Base-by-base conservation (phyloP, 495 filamentous ascomycete genomes). In the Xylaria intraflava region DNA sequence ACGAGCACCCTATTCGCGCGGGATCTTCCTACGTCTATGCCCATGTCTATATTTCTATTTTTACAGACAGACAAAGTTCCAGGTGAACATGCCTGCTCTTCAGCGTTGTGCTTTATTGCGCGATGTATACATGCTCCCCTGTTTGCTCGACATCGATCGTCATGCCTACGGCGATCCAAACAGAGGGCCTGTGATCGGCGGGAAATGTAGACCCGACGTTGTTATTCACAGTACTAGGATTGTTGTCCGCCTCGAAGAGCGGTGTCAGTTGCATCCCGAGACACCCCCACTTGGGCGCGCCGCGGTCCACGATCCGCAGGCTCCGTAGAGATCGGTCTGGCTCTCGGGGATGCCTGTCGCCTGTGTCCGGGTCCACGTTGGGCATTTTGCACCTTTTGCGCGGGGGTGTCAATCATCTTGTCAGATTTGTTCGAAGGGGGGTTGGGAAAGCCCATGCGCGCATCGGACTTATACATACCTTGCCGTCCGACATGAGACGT, bases 241-340 rank as follows among this genome's bases (percentile, higher is more conserved):
- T 3, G 46, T 51, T 38, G 55, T 55, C 20, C 60, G 29, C 44
- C 26, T 54, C 67, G 49, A 74, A 78, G 17, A 87, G 70, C 22
- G 89, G 86, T 36, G 87, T 83, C 60, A 94, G 69, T 68, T 92
- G 80, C 87, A 95, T 87, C 1, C 91, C 92, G 49, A 96, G 65
- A 64, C 88, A 94, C 2, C 88, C 84, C 61, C 77, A 78, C 2
- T 75, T 77, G 20, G 75, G 76, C 41, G 86, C 82, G 5, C 91
- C 90, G 12, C 74, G 68, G 70, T 95, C 91, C 38, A 96, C 84
- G 24, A 78, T 66, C 27, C 90, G 77, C 68, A 84, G 87, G 16
- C 69, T 75, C 49, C 83, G 75, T 65, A 96, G 65, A 11, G 88
- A 85, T 31, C 68, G 70, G 68, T 90, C 85, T 14, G 91, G 90